Evolutionary conservation across 257 asterid species (phyloP).

Genomic region (Striga asiatica): DNA sequence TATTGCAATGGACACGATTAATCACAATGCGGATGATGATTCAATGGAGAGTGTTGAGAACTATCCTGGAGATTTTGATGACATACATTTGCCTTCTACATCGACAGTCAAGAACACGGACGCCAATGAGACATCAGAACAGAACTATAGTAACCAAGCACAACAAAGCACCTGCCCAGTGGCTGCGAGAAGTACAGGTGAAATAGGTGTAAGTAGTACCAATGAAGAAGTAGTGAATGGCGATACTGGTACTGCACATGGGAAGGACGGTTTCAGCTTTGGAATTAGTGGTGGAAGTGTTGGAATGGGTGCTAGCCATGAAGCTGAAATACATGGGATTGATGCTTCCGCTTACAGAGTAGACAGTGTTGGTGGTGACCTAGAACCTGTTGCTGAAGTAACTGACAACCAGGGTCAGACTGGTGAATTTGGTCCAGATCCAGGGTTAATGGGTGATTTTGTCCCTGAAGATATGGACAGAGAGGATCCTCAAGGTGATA

Average conservation of each 20-base stretch:
- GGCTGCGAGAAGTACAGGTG: conserved; percentile 61
- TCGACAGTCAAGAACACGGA: conserved; percentile 55
- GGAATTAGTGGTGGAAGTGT: conserved; percentile 98
- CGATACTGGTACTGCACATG: conserved; percentile 76
- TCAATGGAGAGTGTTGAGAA: conserved; percentile 99
- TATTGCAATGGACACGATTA: conserved; percentile 92
- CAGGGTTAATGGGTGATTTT: conserved; percentile 93
- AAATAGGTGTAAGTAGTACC: conserved; percentile 91
- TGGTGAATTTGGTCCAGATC: conserved; percentile 80
- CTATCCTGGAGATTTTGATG: conserved; percentile 71
- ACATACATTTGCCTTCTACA: conserved; percentile 63
- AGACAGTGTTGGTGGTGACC: conserved; percentile 79
- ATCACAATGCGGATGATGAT: conserved; percentile 56
- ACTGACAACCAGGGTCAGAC: conserved; percentile 89
- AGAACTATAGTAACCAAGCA: conserved; percentile 89
- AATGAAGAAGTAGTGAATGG: conserved; percentile 89
- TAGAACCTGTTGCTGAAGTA: conserved; percentile 77
- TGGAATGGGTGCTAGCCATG: conserved; percentile 99
- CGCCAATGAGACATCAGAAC: conserved; percentile 66
- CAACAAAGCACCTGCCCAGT: conserved; percentile 91
- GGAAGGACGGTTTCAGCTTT: conserved; percentile 74
- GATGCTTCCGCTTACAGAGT: conserved; percentile 66
- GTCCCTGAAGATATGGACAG: conserved; percentile 88
- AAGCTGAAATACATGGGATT: conserved; percentile 95
- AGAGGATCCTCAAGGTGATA: conserved; percentile 88